Evolutionary conservation across 768 basidiomycete genomes (phyloP).

Genomic region (Collybia mongolica): DNA sequence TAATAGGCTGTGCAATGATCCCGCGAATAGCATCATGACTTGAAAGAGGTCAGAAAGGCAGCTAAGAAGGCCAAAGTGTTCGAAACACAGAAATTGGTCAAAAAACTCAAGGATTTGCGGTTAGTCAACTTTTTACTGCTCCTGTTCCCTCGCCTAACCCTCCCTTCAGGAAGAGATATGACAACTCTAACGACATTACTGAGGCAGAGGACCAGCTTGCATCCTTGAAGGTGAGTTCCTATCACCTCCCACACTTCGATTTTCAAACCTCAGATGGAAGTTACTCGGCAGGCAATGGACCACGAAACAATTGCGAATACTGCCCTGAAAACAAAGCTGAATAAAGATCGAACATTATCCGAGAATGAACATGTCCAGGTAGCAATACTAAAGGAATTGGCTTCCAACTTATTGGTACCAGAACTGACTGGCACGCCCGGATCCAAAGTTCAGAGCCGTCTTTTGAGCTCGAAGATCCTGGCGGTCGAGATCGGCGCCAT

Average conservation of each 20-base stretch:
- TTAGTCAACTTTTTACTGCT: slow-evolving; percentile 23
- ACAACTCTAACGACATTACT: slow-evolving; percentile 33
- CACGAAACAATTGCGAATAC: slow-evolving; percentile 58
- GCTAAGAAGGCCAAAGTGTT: slow-evolving; percentile 81
- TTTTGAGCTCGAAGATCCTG: slow-evolving; percentile 77
- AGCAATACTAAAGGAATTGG: slow-evolving; percentile 46
- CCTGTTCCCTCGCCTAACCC: background rate
- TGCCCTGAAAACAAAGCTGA: slow-evolving; percentile 70
- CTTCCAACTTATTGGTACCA: slow-evolving; percentile 25
- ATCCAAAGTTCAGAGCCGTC: slow-evolving; percentile 66
- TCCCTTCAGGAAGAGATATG: slow-evolving; percentile 33
- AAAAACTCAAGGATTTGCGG: slow-evolving; percentile 74
- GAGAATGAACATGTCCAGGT: slow-evolving; percentile 44
- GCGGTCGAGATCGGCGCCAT: slow-evolving; percentile 54
- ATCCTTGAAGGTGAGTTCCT: slow-evolving; percentile 57
- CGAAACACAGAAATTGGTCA: slow-evolving; percentile 81
- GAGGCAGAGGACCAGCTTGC: slow-evolving; percentile 62
- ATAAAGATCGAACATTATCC: slow-evolving; percentile 65
- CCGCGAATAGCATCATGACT: slow-evolving; percentile 61
- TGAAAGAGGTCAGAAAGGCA: slow-evolving; percentile 71
- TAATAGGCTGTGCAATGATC: background rate
- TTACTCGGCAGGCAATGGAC: slow-evolving; percentile 46
- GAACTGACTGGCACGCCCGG: slow-evolving; percentile 39
- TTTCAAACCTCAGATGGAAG: slow-evolving; percentile 5
- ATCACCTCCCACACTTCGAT: background rate